Evolutionary conservation across 2,329 filamentous ascomycete species (phyloP).

Genomic region (Daldinia eschscholtzii): DNA sequence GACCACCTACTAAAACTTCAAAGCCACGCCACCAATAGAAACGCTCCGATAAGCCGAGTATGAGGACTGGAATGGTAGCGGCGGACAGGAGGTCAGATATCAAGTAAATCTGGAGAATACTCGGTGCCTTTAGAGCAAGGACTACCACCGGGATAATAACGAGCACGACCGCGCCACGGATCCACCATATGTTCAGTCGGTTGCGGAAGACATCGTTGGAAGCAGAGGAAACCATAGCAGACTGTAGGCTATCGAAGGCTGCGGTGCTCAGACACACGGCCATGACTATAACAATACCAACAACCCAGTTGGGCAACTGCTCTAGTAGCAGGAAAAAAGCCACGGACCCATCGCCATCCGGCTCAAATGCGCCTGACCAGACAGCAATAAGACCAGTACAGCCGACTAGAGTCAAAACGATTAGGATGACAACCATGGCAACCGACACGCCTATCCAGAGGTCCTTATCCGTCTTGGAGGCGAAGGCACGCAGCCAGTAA

Average conservation of each 20-base stretch:
- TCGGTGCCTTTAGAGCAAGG: slow-evolving; percentile 79
- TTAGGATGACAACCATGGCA: slow-evolving; percentile 73
- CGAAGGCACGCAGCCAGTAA: slow-evolving; percentile 88
- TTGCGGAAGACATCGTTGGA: slow-evolving; percentile 90
- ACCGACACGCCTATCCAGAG: slow-evolving; percentile 80
- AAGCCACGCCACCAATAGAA: slow-evolving; percentile 83
- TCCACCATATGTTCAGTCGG: slow-evolving; percentile 79
- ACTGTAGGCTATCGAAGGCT: slow-evolving; percentile 84
- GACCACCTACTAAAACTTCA: slow-evolving; percentile 81
- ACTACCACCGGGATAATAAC: slow-evolving; percentile 81
- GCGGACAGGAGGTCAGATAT: slow-evolving; percentile 85
- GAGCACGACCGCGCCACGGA: slow-evolving; percentile 76
- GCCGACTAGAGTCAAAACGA: slow-evolving; percentile 80
- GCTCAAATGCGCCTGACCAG: slow-evolving; percentile 79
- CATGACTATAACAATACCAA: slow-evolving; percentile 86
- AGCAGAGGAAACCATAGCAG: slow-evolving; percentile 85
- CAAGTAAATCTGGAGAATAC: slow-evolving; percentile 84
- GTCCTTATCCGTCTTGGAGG: slow-evolving; percentile 82
- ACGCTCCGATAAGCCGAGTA: slow-evolving; percentile 76
- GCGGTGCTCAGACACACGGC: slow-evolving; percentile 80
- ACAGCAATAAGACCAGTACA: slow-evolving; percentile 79
- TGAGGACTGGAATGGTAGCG: slow-evolving; percentile 78
- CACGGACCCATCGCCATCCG: slow-evolving; percentile 74
- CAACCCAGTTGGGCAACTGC: slow-evolving; percentile 81
- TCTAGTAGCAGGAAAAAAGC: slow-evolving; percentile 82